phyloP scores from a whole-genome alignment of 2,329 filamentous ascomycete genomes.

The Xylariaceae sp. region DNA sequence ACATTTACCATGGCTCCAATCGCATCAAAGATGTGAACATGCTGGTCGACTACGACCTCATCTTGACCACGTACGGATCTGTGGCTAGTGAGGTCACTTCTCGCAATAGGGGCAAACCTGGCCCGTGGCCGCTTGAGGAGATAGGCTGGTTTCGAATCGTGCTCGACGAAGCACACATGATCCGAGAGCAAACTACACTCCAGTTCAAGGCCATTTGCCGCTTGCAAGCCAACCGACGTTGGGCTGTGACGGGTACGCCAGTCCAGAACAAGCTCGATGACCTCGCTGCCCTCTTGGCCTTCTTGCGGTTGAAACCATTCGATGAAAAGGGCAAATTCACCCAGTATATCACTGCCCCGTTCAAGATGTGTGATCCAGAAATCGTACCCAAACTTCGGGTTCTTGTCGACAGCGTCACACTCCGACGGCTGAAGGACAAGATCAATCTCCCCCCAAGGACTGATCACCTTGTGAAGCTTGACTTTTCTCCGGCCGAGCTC shows the following conservation, averaged over 20 bases:
- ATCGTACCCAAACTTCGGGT: conserved; percentile 81
- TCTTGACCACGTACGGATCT: conserved; percentile 91
- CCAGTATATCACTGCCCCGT: conserved; percentile 74
- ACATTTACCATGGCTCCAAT: conserved; percentile 80
- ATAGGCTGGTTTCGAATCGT: conserved; percentile 93
- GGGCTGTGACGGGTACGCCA: conserved; percentile 96
- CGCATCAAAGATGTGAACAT: conserved; percentile 63
- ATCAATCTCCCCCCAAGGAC: conserved; percentile 72
- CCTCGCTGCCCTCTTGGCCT: conserved; percentile 78
- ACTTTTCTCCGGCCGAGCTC: conserved; percentile 71
- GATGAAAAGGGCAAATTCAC: conserved; percentile 71
- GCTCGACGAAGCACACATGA: conserved; percentile 90
- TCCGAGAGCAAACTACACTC: conserved; percentile 75
- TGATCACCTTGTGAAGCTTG: conserved; percentile 67
- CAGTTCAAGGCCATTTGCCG: conserved; percentile 81
- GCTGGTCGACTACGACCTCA: conserved; percentile 70
- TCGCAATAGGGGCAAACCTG: conserved; percentile 56
- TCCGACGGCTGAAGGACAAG: conserved; percentile 86
- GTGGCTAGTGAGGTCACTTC: conserved; percentile 71
- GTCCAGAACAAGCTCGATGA: conserved; percentile 93
- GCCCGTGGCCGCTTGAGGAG: conserved; percentile 61
- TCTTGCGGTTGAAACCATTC: conserved; percentile 80
- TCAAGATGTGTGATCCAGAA: conserved; percentile 79
- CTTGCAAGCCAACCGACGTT: conserved; percentile 73
- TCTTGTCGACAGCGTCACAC: conserved; percentile 88